phyloP scores from a whole-genome alignment of 2,329 filamentous ascomycete genomes.

The Claviceps arundinis region DNA sequence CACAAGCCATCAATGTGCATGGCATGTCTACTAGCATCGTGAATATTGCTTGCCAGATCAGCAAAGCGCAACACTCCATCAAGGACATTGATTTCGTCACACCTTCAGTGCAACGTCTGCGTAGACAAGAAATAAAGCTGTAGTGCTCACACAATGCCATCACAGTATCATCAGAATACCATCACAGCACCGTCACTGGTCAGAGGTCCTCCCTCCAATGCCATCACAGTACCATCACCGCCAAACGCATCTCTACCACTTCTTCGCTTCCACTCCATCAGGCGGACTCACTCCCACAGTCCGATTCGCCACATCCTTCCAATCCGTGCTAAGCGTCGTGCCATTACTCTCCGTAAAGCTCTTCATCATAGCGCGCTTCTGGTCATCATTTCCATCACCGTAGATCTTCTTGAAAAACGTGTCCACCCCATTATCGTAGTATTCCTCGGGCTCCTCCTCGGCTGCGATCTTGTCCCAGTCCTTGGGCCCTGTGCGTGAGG shows the following conservation, averaged over 20 bases:
- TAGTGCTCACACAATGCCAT: too few species aligned
- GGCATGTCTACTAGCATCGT: too few species aligned
- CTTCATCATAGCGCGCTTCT: slow-evolving; percentile 92
- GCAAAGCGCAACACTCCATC: too few species aligned
- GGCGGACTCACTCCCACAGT: slow-evolving; percentile 62
- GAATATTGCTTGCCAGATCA: too few species aligned
- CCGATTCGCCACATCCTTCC: slow-evolving; percentile 63
- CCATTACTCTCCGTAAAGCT: slow-evolving; percentile 90
- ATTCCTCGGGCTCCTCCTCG: slow-evolving; percentile 35
- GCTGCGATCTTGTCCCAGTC: slow-evolving; percentile 74
- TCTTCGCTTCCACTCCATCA: slow-evolving; percentile 64
- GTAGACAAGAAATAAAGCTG: too few species aligned
- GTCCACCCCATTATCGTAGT: slow-evolving; percentile 52
- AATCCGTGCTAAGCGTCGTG: slow-evolving; percentile 83
- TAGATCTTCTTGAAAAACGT: slow-evolving; percentile 86
- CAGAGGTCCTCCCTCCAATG: not conserved
- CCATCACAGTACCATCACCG: too few species aligned
- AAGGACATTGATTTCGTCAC: too few species aligned
- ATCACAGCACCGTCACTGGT: too few species aligned
- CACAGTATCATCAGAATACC: too few species aligned
- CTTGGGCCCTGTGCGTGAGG: slow-evolving; percentile 69
- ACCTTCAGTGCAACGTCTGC: too few species aligned
- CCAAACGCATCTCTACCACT: slow-evolving; percentile 34
- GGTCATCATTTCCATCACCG: slow-evolving; percentile 61
- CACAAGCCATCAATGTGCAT: too few species aligned